These are phyloP conservation scores for Botrytis sinoallii DNA, from an alignment of 2,329 filamentous ascomycete genomes.

Conservation along the genomic window DNA sequence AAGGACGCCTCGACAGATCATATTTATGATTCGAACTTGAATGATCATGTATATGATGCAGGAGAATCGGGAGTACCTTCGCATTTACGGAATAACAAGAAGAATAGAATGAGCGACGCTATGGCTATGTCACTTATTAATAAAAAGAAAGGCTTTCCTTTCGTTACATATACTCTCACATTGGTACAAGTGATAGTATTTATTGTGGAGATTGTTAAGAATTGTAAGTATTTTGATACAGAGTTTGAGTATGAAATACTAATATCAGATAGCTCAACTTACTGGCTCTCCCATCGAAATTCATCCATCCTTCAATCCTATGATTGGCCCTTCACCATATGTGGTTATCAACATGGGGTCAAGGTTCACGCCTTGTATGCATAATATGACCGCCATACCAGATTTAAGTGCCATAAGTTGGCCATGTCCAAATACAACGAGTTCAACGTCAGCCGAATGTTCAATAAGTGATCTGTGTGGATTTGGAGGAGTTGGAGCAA, in stretches of 20 bases:
- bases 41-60: constrained; percentile 62
- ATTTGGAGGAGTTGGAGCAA: constrained; percentile 55
- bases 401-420: constrained; percentile 55
- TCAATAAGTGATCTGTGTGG: constrained; percentile 78
- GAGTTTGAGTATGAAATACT: constrained; percentile 12
- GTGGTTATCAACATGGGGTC: constrained; percentile 97
- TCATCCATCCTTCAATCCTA: constrained; percentile 86
- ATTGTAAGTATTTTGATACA: constrained; percentile 56
- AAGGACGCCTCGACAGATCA: constrained; percentile 16
- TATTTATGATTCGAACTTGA: constrained; percentile 38
- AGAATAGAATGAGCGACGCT: constrained; percentile 49
- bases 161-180: constrained; percentile 79
- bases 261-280: constrained; percentile 54
- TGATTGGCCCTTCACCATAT: constrained; percentile 91
- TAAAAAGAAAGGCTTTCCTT: constrained; percentile 52
- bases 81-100: constrained; percentile 35
- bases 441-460: constrained; percentile 58
- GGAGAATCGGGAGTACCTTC: constrained; percentile 37
- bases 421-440: constrained; percentile 79
- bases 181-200: constrained; percentile 79
- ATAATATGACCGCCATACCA: constrained; percentile 67
- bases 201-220: constrained; percentile 81
- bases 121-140: constrained; percentile 51
- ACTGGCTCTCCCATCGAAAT: constrained; percentile 60
- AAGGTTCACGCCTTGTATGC: constrained; percentile 92